Conservation (phyloP, 345 rosid genomes). For the Zanthoxylum bungeanum region DNA sequence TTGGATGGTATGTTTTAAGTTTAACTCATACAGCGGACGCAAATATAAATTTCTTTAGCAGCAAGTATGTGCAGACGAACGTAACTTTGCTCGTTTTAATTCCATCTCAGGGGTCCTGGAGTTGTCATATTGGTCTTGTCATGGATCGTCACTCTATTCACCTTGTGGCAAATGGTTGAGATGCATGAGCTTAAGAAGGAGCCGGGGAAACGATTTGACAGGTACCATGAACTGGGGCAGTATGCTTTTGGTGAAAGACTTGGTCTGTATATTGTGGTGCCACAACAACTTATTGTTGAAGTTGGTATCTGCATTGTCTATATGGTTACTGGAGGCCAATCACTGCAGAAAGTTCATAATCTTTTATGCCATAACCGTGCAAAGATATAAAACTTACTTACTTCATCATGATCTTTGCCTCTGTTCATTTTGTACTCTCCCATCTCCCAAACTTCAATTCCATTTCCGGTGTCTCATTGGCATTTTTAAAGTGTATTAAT, state of each 20-base stretch:
- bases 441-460: conserved; percentile 90
- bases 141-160: conserved; percentile 72
- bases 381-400: conserved; percentile 44
- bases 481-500: too few relatives aligned
- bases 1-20: conserved; percentile 59
- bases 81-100: background rate
- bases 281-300: conserved; percentile 76
- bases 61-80: background rate
- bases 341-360: conserved; percentile 56
- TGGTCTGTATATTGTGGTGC: conserved; percentile 76
- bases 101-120: conserved; percentile 73
- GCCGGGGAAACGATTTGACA: conserved; percentile 65
- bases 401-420: conserved; percentile 74
- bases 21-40: background rate
- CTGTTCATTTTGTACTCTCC: conserved; percentile 58
- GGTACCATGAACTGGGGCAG: conserved; percentile 87
- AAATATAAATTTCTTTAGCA: background rate
- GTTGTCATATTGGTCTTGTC: conserved; percentile 52
- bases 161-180: conserved; percentile 90
- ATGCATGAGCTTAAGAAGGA: conserved; percentile 95
- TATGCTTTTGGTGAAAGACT: conserved; percentile 73
- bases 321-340: conserved; percentile 78
- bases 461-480: conserved; percentile 66
- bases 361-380: conserved; percentile 38
- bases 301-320: conserved; percentile 64